Evolutionary conservation across 2,329 filamentous ascomycete genomes (phyloP), one percentile per base, ranked within the genome.

Genomic region (Colletotrichum ledebouriae): DNA sequence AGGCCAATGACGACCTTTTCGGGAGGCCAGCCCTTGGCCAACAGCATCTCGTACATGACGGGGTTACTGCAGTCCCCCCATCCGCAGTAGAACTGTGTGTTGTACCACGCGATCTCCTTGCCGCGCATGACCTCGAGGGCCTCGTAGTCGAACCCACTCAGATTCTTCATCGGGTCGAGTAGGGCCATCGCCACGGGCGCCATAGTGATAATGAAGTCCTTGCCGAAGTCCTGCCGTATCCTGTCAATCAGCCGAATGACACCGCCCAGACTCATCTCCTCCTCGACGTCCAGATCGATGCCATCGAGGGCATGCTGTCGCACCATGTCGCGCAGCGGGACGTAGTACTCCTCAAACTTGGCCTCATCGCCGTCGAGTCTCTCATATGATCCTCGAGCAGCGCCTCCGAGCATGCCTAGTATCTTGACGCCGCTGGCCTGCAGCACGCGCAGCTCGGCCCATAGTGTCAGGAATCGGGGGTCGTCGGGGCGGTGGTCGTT

Each of bases 71-170:
- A 80, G 72, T 85, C 83, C 9, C 93, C 93, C 90, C 93, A 98
- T 2, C 94, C 94, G 75, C 92, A 96, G 84, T 98, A 98, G 79
- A 97, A 97, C 76, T 98, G 94, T 6, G 91, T 86, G 76, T 97
- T 97, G 78, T 97, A 97, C 89, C 94, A 98, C 3, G 86, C 85
- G 33, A 97, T 92, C 49, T 90, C 85, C 15, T 78, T 79, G 1
- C 90, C 90, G 6, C 88, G 84, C 77, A 88, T 85, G 11, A 85
- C 83, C 76, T 97, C 93, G 2, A 98, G 85, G 11, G 89, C 83
- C 50, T 89, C 84, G 78, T 97, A 97, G 76, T 89, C 86, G 78
- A 97, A 97, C 0, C 94, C 94, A 67, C 91, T 94, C 3, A 97
- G 84, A 76, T 93, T 92, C 52, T 78, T 79, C 22, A 76, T 77